phyloP scores from a whole-genome alignment of 2,329 filamentous ascomycete species.

The Colletotrichum lentis region DNA sequence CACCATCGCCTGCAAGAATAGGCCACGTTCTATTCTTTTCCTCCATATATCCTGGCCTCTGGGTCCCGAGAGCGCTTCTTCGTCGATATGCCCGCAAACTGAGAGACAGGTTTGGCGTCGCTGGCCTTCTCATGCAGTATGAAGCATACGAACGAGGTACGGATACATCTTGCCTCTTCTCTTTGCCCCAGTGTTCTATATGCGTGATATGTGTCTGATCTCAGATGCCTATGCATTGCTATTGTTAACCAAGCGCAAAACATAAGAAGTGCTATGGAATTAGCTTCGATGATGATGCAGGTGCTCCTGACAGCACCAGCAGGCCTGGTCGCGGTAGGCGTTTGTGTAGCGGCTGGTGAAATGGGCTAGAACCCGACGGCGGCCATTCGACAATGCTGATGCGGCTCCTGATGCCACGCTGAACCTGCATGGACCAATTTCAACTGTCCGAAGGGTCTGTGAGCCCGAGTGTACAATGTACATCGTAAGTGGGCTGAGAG shows the following conservation, averaged over 20 bases:
- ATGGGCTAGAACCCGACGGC: constrained; percentile 6
- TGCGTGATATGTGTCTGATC: constrained; percentile 15
- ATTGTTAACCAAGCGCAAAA: constrained; percentile 1
- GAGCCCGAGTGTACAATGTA: neutral
- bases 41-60: neutral
- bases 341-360: neutral
- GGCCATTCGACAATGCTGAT: constrained; percentile 11
- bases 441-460: constrained; percentile 4
- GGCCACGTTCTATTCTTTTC: neutral
- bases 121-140: constrained; percentile 1
- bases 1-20: constrained; percentile 17
- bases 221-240: constrained; percentile 1
- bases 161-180: neutral
- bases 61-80: constrained; percentile 19
- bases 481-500: neutral
- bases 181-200: neutral
- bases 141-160: constrained; percentile 9
- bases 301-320: constrained; percentile 14
- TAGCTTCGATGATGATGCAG: constrained; percentile 3
- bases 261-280: constrained; percentile 4
- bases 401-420: constrained; percentile 23
- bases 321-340: constrained; percentile 15
- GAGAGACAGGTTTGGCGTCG: neutral
- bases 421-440: constrained; percentile 11
- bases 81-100: neutral